Base-by-base conservation (phyloP, 176 grass and related monocot genomes). In the Saccharum officinarum region DNA sequence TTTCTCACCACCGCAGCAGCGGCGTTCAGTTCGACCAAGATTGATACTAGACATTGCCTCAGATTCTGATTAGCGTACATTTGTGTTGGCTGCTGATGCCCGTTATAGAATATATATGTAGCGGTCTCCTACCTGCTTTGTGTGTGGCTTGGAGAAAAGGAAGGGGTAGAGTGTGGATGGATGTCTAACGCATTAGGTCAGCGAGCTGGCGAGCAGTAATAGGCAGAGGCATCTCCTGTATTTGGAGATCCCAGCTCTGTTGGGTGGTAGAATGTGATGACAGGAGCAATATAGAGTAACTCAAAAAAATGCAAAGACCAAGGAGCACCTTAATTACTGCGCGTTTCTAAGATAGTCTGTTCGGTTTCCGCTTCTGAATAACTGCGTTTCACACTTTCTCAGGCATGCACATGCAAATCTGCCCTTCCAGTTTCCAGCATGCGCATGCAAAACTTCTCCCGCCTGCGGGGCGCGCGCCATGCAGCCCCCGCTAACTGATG, bases 41-140 rank as follows among this genome's bases (percentile, higher is more conserved):
- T 34, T 88, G 26, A 8, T 93, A 82, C 9, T 90, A 45, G 80
- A 77, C 8, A 91, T 97, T 17, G 91, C 91, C 36, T 92, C 84
- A 4, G 94, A 93, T 76, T 91, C 86, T 83, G 94, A 93, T 86
- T 91, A 85, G 87, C 62, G 23, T 2, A 60, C 2, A 34, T 70
- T 75, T 17, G 74, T 75, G 71, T 49, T 49, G 46, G 46, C 14
- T 49, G 30, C 37, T 50, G 11, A 9, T 28, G 10, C 8, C 44
- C 8, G 25, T 44, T 45, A 40, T 73, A 74, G 41, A 39, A 31
- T 78, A 14, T 49, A 28, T 78, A 8, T 52, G 44, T 63, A 55
- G 25, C 10, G 10, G 11, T 37, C 11, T 55, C 7, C 52, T 8
- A 55, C 2, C 54, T 22, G 20, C 54, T 7, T n/a, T 57, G 20